Base-by-base conservation (phyloP, 805 yeast genomes). In the Lipomyces starkeyi region DNA sequence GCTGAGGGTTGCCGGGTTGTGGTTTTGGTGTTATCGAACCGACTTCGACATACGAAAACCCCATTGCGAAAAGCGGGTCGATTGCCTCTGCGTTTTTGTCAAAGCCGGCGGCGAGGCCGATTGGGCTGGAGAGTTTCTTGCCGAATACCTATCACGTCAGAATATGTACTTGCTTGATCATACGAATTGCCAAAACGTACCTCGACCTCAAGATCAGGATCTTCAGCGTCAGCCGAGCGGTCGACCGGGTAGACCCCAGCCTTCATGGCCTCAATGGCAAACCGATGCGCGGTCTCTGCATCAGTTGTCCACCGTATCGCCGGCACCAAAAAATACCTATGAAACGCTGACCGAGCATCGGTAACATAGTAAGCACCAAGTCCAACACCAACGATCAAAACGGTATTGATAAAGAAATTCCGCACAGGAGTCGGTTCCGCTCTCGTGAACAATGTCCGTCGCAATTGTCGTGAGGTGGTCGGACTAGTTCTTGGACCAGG, bases 31-130 rank as follows among this genome's bases (percentile, higher is more conserved):
- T 94, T 60, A 94, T 88, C 2, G 97, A 91, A 1, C 98, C 98
- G 68, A 94, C 85, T 79, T 94, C 98, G 71, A 92, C 95, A 78
- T 91, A 91, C 17, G 94, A 87, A 75, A 93, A 93, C 1, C 98
- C 98, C 64, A 85, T 76, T 71, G 88, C 83, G 73, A 89, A 88
- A 67, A 94, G 82, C 0, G 93, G 81, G 74, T 94, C 98, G 73
- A 94, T 87, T 25, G 91, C 97, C 76, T 92, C 97, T 62, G 91
- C 98, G 75, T 93, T 89, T 80, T 94, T 94, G 79, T 94, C 98
- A 71, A 94, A 85, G 13, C 98, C 98, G 32, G 98, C 98, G 61
- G 98, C 98, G 74, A 93, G 84, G 14, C 98, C 98, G 61, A 94
- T 82, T 29, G 98, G 98, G 65, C 89, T 88, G 25, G 84, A 83